These are phyloP conservation scores for Sanghuangporus baumii DNA, from an alignment of 1,284 basidiomycete species.

Conservation along the genomic window DNA sequence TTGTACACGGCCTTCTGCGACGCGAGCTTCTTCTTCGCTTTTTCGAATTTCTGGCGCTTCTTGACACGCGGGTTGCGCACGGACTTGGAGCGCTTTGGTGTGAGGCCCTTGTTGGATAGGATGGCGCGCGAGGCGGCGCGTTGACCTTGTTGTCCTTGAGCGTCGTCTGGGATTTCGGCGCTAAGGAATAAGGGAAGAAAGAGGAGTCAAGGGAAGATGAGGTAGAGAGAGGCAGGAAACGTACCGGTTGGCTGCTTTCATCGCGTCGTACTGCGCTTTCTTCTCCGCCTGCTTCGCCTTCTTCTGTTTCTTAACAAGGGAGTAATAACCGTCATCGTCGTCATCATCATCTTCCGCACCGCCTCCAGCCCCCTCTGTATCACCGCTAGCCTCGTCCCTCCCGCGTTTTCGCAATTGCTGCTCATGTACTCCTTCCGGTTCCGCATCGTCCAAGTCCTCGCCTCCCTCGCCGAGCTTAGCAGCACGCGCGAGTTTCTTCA, in stretches of 20 bases:
- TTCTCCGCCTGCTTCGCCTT: slow-evolving; percentile 73
- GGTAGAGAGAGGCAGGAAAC: slow-evolving; percentile 19
- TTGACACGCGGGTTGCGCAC: slow-evolving; percentile 95
- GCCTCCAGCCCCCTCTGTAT: slow-evolving; percentile 28
- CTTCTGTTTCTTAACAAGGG: slow-evolving; percentile 73
- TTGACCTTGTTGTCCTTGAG: slow-evolving; percentile 52
- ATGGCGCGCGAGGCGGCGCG: slow-evolving; percentile 86
- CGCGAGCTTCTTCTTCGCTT: slow-evolving; percentile 86
- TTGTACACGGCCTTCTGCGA: slow-evolving; percentile 89
- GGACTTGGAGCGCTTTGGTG: slow-evolving; percentile 77
- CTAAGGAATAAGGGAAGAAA: slow-evolving; percentile 28
- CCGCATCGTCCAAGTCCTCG: slow-evolving; percentile 61
- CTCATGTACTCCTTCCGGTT: slow-evolving; percentile 40
- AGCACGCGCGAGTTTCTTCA: slow-evolving; percentile 37
- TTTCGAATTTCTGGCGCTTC: slow-evolving; percentile 87
- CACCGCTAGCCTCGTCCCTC: slow-evolving; percentile 33
- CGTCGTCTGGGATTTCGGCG: slow-evolving; percentile 41
- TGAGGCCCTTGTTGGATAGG: slow-evolving; percentile 89
- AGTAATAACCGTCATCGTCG: slow-evolving; percentile 74
- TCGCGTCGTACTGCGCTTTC: slow-evolving; percentile 74
- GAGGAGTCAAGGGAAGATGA: background rate
- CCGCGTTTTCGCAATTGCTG: slow-evolving; percentile 38
- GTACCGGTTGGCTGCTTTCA: slow-evolving; percentile 58
- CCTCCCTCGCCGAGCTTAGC: slow-evolving; percentile 44
- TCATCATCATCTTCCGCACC: slow-evolving; percentile 32